Evolutionary conservation across 1,284 basidiomycete genomes (phyloP).

Genomic region (Ganoderma multipileum): DNA sequence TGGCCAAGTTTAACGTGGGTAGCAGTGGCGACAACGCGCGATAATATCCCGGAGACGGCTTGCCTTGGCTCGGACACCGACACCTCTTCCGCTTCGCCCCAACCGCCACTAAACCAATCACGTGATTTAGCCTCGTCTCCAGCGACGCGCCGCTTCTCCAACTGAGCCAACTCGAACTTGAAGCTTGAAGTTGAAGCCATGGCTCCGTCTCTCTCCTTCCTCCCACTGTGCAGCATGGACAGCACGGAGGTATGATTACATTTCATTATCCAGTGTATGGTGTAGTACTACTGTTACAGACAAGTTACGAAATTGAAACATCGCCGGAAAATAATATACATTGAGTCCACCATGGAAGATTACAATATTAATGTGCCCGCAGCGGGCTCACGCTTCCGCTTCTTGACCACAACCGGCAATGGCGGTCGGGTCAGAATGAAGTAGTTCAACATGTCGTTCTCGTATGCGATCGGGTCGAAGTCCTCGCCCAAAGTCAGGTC

Average conservation of each 20-base stretch:
- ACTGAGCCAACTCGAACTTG: neutral
- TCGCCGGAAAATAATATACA: neutral
- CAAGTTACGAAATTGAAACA: neutral
- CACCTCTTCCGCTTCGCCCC: conserved; percentile 5
- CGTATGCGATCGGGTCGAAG: conserved; percentile 34
- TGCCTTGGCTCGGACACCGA: conserved; percentile 15
- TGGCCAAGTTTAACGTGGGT: conserved; percentile 20
- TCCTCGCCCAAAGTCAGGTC: conserved; percentile 35
- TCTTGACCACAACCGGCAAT: conserved; percentile 29
- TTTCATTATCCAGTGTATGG: neutral
- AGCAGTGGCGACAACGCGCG: conserved; percentile 24
- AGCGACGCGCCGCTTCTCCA: conserved; percentile 15
- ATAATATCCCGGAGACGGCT: conserved; percentile 24
- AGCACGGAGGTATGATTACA: neutral
- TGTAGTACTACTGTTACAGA: neutral
- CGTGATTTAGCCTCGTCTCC: conserved; percentile 29
- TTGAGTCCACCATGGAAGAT: neutral
- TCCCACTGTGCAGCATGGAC: too few species aligned
- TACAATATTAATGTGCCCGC: too few species aligned
- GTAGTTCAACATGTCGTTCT: conserved; percentile 33
- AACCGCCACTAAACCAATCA: conserved; percentile 27
- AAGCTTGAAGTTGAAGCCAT: too few species aligned
- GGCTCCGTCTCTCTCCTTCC: too few species aligned
- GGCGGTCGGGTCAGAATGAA: conserved; percentile 31
- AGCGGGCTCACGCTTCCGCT: conserved; percentile 8